A percentile compares a stretch with the other conserved stretches of the same genome.
phyloP scores from a whole-genome alignment of 116 monocot genomes.

The Zostera marina region DNA sequence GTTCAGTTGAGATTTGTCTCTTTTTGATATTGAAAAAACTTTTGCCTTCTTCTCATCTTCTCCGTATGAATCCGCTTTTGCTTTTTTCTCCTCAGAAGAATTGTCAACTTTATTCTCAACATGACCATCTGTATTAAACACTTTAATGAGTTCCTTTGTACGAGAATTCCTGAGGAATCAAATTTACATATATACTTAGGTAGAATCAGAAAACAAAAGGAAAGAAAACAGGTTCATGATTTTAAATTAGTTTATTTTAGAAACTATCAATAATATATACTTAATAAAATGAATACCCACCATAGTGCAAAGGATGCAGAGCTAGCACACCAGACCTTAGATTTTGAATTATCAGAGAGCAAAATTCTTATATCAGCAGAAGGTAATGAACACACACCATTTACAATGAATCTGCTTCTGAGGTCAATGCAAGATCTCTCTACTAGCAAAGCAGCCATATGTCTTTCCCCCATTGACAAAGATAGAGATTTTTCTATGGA shows the following conservation, averaged over 20 bases:
- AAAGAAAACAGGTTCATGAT: not conserved
- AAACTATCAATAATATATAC: not conserved
- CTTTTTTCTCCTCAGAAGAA: conserved; percentile 29
- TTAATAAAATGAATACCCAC: conserved; percentile 10
- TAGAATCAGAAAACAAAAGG: not conserved
- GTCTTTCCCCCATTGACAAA: conserved; percentile 53
- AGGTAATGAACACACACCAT: conserved; percentile 60
- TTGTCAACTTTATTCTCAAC: conserved; percentile 18
- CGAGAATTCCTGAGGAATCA: conserved; percentile 33
- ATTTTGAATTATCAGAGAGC: conserved; percentile 51
- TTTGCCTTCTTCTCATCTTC: conserved; percentile 38
- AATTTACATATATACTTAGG: conserved; percentile 2
- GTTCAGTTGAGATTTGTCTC: conserved; percentile 33
- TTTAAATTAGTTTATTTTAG: not conserved
- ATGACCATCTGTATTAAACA: conserved; percentile 21
- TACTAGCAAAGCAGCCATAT: conserved; percentile 62
- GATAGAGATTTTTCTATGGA: conserved; percentile 83
- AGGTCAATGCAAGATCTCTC: conserved; percentile 86
- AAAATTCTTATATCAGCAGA: conserved; percentile 58
- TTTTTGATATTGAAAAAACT: conserved; percentile 23
- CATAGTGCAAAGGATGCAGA: conserved; percentile 63
- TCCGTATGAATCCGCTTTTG: conserved; percentile 22
- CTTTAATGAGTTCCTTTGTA: conserved; percentile 61
- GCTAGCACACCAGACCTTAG: conserved; percentile 75
- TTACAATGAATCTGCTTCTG: conserved; percentile 49